Base-by-base conservation (phyloP, 2,329 filamentous ascomycete genomes). In the Myriosclerotinia curreyana region DNA sequence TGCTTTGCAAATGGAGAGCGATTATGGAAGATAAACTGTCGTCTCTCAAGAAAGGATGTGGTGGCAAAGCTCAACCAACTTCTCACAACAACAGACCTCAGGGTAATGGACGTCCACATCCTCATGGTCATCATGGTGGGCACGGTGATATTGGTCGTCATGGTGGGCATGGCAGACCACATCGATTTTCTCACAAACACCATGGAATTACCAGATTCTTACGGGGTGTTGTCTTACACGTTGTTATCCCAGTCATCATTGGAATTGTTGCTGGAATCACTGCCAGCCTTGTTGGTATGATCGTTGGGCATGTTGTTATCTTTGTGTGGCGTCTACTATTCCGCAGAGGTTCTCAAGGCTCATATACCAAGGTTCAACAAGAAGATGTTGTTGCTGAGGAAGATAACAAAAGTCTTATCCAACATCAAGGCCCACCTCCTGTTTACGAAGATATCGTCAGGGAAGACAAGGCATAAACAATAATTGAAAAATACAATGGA, bases 231-330 rank as follows among this genome's bases (percentile, higher is more conserved):
- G 79, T 83, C 67, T 79, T 85, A 46, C 84, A 87, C 66, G 81
- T 92, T 52, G 74, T 91, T 55, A 79, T 91, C 48, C 89, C 89
- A 1, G 80, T 91, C 61, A 77, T 89, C 60, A 81, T 91, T 68
- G 89, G 89, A 65, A 81, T 91, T 68, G 81, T 85, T 31, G 86
- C 87, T 52, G 89, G 89, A 72, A 82, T 91, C 62, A 80, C 81
- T 38, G 85, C 88, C 67, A 88, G 87, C 75, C 74, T 90, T 49
- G 73, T 91, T 54, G 87, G 86, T 62, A 88, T 91, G 82, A 77
- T 86, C 64, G 75, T 88, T 49, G 87, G 87, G 67, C 86, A 83
- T 59, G 70, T 88, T 61, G 78, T 86, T 62, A 81, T 87, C 60
- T 84, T 83, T 65, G 58, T 87, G 34, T 84, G 84, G 79, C 82